These are phyloP conservation scores for Pseudocercospora ulei DNA, from an alignment of 2,329 filamentous ascomycete genomes.

Conservation along the genomic window DNA sequence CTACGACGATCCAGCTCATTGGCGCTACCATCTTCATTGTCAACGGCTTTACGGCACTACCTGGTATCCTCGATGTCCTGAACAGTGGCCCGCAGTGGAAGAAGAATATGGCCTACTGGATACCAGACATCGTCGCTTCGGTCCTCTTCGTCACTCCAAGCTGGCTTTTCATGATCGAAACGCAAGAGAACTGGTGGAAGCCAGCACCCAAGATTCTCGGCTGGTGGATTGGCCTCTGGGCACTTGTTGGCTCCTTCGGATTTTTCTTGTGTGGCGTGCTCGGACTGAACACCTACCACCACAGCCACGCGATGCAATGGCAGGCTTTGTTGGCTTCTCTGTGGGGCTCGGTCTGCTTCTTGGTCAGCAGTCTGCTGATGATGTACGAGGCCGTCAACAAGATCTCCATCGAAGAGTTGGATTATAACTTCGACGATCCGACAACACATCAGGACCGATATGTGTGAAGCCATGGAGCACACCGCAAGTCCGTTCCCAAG, in stretches of 20 bases:
- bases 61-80: constrained; percentile 26
- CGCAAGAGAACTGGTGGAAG: constrained; percentile 30
- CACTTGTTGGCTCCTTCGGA: constrained; percentile 26
- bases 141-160: constrained; percentile 28
- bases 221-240: constrained; percentile 31
- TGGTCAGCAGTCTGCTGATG: constrained; percentile 26
- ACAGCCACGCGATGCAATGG: constrained; percentile 18
- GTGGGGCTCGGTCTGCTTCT: constrained; percentile 27
- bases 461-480: too few relatives aligned
- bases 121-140: constrained; percentile 28
- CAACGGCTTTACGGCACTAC: constrained; percentile 25
- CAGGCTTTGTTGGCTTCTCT: constrained; percentile 25
- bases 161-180: constrained; percentile 29
- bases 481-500: too few relatives aligned
- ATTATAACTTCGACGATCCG: too few relatives aligned
- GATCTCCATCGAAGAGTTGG: constrained; percentile 24
- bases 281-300: constrained; percentile 14
- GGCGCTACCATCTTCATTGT: constrained; percentile 27
- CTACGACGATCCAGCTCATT: constrained; percentile 28
- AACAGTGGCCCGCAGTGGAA: constrained; percentile 23
- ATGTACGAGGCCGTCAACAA: constrained; percentile 31
- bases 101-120: constrained; percentile 25
- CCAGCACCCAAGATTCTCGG: constrained; percentile 24
- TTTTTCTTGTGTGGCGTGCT: constrained; percentile 23
- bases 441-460: too few relatives aligned